phyloP scores from a whole-genome alignment of 2,329 filamentous ascomycete species.

The Immersiporthe knoxdaviesiana region DNA sequence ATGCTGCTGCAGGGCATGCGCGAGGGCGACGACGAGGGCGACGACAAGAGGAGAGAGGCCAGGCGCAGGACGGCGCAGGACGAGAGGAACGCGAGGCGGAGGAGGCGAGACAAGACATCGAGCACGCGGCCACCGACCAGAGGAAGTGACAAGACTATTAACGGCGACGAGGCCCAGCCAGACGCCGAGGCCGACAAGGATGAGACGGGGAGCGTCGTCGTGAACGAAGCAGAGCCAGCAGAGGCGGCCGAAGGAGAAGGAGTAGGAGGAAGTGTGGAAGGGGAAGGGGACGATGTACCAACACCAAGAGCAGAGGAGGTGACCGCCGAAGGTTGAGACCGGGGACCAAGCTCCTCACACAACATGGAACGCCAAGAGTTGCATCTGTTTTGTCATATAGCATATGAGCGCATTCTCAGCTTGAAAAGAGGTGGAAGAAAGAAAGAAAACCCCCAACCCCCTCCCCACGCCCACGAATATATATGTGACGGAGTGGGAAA shows the following conservation, averaged over 20 bases:
- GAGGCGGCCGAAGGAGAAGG: conserved; percentile 5
- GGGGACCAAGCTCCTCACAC: neutral
- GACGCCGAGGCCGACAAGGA: conserved; percentile 17
- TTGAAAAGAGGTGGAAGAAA: conserved; percentile 4
- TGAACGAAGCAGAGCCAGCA: conserved; percentile 9
- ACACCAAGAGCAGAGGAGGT: conserved; percentile 22
- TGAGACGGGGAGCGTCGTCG: neutral
- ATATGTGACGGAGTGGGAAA: neutral
- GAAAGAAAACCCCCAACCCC: neutral
- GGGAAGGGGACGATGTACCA: conserved; percentile 19
- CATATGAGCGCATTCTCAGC: conserved; percentile 22
- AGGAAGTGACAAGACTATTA: conserved; percentile 51
- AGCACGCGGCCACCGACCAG: conserved; percentile 33
- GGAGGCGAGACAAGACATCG: conserved; percentile 65
- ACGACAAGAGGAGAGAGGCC: conserved; percentile 58
- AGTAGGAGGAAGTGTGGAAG: conserved; percentile 5
- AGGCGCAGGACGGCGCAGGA: conserved; percentile 77
- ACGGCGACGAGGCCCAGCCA: conserved; percentile 24
- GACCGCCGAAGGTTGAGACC: neutral
- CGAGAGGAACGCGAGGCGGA: conserved; percentile 69
- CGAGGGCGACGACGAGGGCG: conserved; percentile 61
- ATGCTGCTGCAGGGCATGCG: conserved; percentile 83
- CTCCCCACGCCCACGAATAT: neutral
- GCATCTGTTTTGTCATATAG: conserved; percentile 1
- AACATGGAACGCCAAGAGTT: conserved; percentile 12